Evolutionary conservation across 2,329 filamentous ascomycete genomes (phyloP).

Genomic region (Ophiocordyceps polyrhachis-furcata): DNA sequence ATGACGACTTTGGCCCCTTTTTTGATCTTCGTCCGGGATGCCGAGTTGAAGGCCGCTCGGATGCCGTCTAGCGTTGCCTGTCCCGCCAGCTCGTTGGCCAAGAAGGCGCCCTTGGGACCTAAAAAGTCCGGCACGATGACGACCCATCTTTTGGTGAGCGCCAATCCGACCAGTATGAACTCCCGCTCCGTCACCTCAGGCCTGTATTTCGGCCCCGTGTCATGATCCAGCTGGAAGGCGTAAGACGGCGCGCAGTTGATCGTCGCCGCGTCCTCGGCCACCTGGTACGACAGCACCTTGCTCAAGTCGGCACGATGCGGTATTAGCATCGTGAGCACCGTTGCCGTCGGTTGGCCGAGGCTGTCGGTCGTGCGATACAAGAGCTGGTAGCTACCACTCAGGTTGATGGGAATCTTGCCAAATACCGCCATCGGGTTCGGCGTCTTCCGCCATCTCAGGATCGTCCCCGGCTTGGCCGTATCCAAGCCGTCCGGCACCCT

Average conservation of each 20-base stretch:
- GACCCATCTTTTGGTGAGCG: slow-evolving; percentile 24
- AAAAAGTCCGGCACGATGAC: slow-evolving; percentile 29
- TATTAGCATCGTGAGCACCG: slow-evolving; percentile 20
- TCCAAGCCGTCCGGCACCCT: slow-evolving; percentile 5
- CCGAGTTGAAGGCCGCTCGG: slow-evolving; percentile 17
- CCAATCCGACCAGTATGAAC: slow-evolving; percentile 7
- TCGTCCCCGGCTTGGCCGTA: slow-evolving; percentile 5
- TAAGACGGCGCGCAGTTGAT: slow-evolving; percentile 15
- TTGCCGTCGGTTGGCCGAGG: slow-evolving; percentile 14
- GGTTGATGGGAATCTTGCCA: slow-evolving; percentile 3
- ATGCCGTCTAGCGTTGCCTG: slow-evolving; percentile 24
- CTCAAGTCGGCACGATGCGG: slow-evolving; percentile 11
- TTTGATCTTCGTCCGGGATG: slow-evolving; percentile 11
- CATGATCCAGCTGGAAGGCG: slow-evolving; percentile 6
- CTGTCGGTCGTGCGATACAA: slow-evolving; percentile 21
- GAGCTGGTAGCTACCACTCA: slow-evolving; percentile 13
- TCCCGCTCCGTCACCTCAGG: slow-evolving; percentile 10
- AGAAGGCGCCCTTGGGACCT: slow-evolving; percentile 23
- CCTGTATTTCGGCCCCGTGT: slow-evolving; percentile 11
- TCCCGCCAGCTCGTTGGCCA: slow-evolving; percentile 19
- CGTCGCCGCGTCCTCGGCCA: slow-evolving; percentile 19
- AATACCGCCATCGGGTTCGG: slow-evolving; percentile 7
- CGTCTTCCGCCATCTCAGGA: slow-evolving; percentile 6
- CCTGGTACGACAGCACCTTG: slow-evolving; percentile 22
- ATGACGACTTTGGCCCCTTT: slow-evolving; percentile 17